Evolutionary conservation across 257 asterid species (phyloP), one percentile per base, ranked within the genome.

Genomic region (Solanum bukasovii): DNA sequence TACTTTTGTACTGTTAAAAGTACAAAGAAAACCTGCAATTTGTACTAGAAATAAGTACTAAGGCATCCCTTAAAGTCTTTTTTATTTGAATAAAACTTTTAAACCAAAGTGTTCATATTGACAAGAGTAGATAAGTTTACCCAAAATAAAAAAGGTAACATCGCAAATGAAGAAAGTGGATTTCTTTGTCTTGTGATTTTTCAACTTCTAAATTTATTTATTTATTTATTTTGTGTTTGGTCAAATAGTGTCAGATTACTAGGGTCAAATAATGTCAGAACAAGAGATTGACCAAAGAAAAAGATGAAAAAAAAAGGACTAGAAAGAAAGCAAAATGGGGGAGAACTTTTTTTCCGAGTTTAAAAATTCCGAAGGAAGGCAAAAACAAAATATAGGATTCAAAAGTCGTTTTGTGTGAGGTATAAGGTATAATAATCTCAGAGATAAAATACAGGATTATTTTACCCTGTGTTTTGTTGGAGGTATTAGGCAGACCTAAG

Each of bases 171-270:
- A 75, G 34, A 59, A 84, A 65, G 61, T 13, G 35, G 21, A 13
- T 77, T 77, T 13, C 23, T 40, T 13, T 77, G 59, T 77, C 7
- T 77, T 29, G 2, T 29, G 2, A 40, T 23, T 31, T 38, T 77
- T 77, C 59, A 12, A 12, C 61, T 77, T 77, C 21, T 37, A 12
- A 13, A 9, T 40, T n/a, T 5, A 13, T 38, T 37, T 2, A 40
- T 9, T 40, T 42, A 0, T 42, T 44, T 44, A 12, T 44, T 77
- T 31, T 71, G 27, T 63, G 2, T 72, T 83, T 88, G 92, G 94
- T 93, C 96, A 93, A 93, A 91, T 74, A 89, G 88, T 91, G 91
- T 90, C 88, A 91, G 89, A 83, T 61, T 85, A 89, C 25, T 59
- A 21, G 68, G 71, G 33, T n/a, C 7, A 65, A 65, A 91, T 70